These are phyloP conservation scores for Eucalyptus pauciflora DNA, from an alignment of 345 rosid species.

Conservation along the genomic window DNA sequence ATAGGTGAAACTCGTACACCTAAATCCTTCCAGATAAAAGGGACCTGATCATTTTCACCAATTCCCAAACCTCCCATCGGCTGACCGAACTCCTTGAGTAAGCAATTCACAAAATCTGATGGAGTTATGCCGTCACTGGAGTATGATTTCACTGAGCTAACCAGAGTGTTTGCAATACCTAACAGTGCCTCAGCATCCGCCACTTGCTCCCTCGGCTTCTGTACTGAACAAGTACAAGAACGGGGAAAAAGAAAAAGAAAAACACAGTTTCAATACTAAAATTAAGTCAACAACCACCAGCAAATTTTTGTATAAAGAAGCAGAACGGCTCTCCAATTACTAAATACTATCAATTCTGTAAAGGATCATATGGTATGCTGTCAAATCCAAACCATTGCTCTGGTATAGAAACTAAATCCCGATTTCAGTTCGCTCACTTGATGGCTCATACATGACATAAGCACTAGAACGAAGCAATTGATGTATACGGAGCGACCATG, in stretches of 20 bases:
- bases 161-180: slow-evolving; percentile 56
- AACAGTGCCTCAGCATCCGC: slow-evolving; percentile 89
- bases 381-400: neutral
- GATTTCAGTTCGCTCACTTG: neutral
- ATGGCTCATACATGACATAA: neutral
- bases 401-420: neutral
- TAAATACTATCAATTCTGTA: neutral
- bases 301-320: neutral
- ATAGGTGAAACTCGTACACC: slow-evolving; percentile 55
- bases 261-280: neutral
- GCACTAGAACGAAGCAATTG: neutral
- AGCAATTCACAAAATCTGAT: slow-evolving; percentile 44
- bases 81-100: slow-evolving; percentile 40
- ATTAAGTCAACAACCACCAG: neutral
- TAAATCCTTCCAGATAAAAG: slow-evolving; percentile 60
- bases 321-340: neutral
- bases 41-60: slow-evolving; percentile 26
- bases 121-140: slow-evolving; percentile 50
- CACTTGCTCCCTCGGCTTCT: slow-evolving; percentile 82
- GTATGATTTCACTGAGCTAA: slow-evolving; percentile 61
- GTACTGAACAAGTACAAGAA: slow-evolving; percentile 25
- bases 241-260: neutral
- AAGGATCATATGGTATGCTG: neutral
- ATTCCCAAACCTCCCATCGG: slow-evolving; percentile 6
- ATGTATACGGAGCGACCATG: neutral